Percentiles rank a stretch among this genome's conserved stretches.
These are phyloP conservation scores for Beta macrorhiza DNA, from an alignment of 179 eudicot genomes.

Conservation along the genomic window DNA sequence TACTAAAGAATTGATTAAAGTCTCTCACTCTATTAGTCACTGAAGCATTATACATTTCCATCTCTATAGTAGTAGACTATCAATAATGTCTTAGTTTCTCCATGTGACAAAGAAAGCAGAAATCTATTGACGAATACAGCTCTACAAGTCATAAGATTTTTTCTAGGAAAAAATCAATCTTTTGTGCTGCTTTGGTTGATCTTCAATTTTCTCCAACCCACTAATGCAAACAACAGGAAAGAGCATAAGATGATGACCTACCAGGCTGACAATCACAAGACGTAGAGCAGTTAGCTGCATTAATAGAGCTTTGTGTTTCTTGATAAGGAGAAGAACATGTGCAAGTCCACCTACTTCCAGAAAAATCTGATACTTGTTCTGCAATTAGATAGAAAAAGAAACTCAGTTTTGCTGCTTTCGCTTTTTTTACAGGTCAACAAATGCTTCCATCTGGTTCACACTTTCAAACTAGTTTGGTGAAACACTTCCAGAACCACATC, in stretches of 20 bases:
- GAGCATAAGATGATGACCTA: conserved; percentile 25
- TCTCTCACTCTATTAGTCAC: background rate
- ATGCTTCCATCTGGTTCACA: background rate
- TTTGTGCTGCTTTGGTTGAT: background rate
- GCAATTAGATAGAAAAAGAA: conserved; percentile 19
- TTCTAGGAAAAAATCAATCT: background rate
- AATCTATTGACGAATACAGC: background rate
- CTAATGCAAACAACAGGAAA: background rate
- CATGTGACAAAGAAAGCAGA: background rate
- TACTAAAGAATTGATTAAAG: background rate
- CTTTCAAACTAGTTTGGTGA: background rate
- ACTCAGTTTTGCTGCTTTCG: conserved; percentile 2
- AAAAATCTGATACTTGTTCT: conserved; percentile 47
- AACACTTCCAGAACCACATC: background rate
- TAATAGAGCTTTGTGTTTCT: conserved; percentile 40
- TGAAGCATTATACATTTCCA: background rate
- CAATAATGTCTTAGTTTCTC: background rate
- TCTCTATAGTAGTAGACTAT: background rate
- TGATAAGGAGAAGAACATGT: conserved; percentile 49
- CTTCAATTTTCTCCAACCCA: background rate
- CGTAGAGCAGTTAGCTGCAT: conserved; percentile 56
- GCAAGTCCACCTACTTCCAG: conserved; percentile 64
- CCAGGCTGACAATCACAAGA: conserved; percentile 81
- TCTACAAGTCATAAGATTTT: background rate
- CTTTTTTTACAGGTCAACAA: background rate